Evolutionary conservation across 2,329 filamentous ascomycete species (phyloP), one percentile per base, ranked within the genome.

Genomic region (Endoconidiophora laricicola): DNA sequence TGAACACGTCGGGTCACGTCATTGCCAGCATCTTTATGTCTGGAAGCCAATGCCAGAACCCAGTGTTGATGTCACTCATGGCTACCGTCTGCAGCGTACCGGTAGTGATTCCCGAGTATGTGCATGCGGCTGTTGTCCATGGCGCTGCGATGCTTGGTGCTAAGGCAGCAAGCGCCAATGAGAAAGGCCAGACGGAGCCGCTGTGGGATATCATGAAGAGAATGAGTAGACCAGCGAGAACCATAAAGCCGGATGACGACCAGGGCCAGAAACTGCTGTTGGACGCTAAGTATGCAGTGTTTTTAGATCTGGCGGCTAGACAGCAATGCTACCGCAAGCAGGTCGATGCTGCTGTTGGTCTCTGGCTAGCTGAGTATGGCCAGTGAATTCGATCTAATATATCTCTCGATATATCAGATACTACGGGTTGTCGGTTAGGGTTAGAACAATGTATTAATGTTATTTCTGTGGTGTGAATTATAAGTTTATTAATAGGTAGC

Each of bases 21-120:
- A 88, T 98, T 63, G 79, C 74, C 46, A 90, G 83, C 55, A 94
- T 98, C 66, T 98, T 96, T 76, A 96, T 98, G 91, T 94, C 86
- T 3, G 91, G 91, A 54, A 93, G 86, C 9, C 91, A 96, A 65
- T 98, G 91, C 70, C 88, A 95, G 66, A 98, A 98, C 65, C 78
- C 82, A 33, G 78, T 96, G 54, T 72, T 98, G 50, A 94, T 98
- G 81, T 75, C 79, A 52, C 77, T 98, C 14, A 83, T 98, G 58
- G 87, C 91, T 12, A 91, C 88, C 0, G 83, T 83, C 0, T 96
- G 90, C 66, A 73, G 79, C 57, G 88, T 94, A 81, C 90, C 90
- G 1, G 90, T 98, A 18, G 70, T 95, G 37, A 94, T 96, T 50
- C 91, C 91, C 0, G 76, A 83, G 47, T 96, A 98, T 60, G 86